Conservation (phyloP, 352 stramenopile genomes). For the Globisporangium lucens region DNA sequence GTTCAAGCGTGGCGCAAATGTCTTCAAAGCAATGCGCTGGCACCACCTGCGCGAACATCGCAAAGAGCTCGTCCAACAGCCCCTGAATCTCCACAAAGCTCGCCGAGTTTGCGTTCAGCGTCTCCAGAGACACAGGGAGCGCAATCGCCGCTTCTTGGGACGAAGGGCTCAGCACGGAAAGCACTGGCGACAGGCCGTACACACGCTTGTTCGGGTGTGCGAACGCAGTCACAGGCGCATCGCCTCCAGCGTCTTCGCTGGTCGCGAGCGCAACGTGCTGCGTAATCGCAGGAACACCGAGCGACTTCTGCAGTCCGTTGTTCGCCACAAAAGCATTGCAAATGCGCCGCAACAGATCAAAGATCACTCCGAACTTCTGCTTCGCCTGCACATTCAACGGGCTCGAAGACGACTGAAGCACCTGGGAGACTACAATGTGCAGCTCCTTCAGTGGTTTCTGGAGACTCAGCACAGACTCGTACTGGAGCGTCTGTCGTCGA, state of each 20-base stretch:
- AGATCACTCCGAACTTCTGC: slow-evolving; percentile 24
- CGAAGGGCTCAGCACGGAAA: slow-evolving; percentile 15
- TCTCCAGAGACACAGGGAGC: slow-evolving; percentile 27
- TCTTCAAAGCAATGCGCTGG: slow-evolving; percentile 34
- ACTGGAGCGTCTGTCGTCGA: slow-evolving; percentile 1
- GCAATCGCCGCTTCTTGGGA: neutral
- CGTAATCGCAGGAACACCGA: slow-evolving; percentile 61
- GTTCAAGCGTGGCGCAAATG: slow-evolving; percentile 24
- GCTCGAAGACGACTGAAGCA: slow-evolving; percentile 32
- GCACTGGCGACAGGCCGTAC: slow-evolving; percentile 59
- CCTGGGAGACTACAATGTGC: slow-evolving; percentile 53
- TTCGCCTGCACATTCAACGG: slow-evolving; percentile 10
- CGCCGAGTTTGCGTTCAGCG: slow-evolving; percentile 31
- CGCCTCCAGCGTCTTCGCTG: slow-evolving; percentile 35
- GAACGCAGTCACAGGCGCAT: slow-evolving; percentile 53
- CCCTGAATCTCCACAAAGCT: slow-evolving; percentile 34
- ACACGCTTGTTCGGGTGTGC: slow-evolving; percentile 51
- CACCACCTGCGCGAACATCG: slow-evolving; percentile 26
- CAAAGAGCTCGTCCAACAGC: slow-evolving; percentile 24
- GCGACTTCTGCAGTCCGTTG: slow-evolving; percentile 27
- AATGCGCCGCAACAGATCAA: slow-evolving; percentile 30
- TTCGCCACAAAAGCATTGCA: slow-evolving; percentile 25
- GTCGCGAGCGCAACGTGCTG: slow-evolving; percentile 42
- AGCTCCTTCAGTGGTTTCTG: slow-evolving; percentile 61
- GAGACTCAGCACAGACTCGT: slow-evolving; percentile 27